Conservation (phyloP, 108 stramenopile genomes). For the Pinguiococcus pyrenoidosus region DNA sequence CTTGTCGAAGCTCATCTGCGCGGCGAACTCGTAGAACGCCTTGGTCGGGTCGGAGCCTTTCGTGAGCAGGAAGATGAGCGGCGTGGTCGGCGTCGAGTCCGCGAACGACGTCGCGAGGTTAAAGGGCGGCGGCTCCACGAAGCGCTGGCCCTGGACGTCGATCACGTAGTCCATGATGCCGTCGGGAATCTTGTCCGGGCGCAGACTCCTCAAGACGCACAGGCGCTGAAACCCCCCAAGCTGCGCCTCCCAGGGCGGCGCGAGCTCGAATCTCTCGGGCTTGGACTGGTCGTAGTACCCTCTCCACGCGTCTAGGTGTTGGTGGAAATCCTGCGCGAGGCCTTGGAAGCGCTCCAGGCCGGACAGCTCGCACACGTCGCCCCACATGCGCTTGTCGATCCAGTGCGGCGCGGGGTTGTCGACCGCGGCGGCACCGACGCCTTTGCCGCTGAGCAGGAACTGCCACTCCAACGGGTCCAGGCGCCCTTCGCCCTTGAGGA, state of each 20-base stretch:
- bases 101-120: slow-evolving; percentile 31
- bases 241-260: slow-evolving; percentile 9
- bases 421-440: slow-evolving; percentile 6
- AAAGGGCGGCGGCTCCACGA: slow-evolving; percentile 39
- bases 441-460: slow-evolving; percentile 36
- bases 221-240: slow-evolving; percentile 27
- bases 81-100: slow-evolving; percentile 26
- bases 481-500: slow-evolving; percentile 18
- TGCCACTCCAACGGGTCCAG: slow-evolving; percentile 24
- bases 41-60: slow-evolving; percentile 45
- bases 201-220: slow-evolving; percentile 31
- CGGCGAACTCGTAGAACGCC: slow-evolving; percentile 35
- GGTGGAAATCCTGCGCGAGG: slow-evolving; percentile 8
- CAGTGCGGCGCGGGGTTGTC: slow-evolving; percentile 39
- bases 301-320: slow-evolving; percentile 13
- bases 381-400: slow-evolving; percentile 43
- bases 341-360: slow-evolving; percentile 23
- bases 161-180: slow-evolving; percentile 34
- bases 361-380: slow-evolving; percentile 23
- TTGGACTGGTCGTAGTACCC: slow-evolving; percentile 33
- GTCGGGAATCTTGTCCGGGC: slow-evolving; percentile 39
- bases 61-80: slow-evolving; percentile 33
- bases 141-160: slow-evolving; percentile 21
- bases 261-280: slow-evolving; percentile 16
- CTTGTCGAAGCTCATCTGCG: slow-evolving; percentile 31